Percentiles rank a stretch among this genome's conserved stretches.
These are phyloP conservation scores for Aspergillus jensenii DNA, from an alignment of 2,329 filamentous ascomycete species.

Conservation along the genomic window DNA sequence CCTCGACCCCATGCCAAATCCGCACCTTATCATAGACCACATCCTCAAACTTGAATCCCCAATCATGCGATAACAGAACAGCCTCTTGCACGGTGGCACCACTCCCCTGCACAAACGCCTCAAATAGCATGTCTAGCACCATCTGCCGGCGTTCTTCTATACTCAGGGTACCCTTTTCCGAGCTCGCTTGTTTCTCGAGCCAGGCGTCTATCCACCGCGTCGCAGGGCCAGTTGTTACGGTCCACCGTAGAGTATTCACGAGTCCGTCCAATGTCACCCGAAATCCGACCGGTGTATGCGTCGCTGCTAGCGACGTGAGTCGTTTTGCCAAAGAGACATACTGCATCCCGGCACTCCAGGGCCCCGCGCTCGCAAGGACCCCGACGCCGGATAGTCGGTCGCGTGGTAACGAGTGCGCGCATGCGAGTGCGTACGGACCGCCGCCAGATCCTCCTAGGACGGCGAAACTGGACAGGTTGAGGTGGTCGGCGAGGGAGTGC, in stretches of 20 bases:
- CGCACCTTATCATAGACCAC: constrained; percentile 23
- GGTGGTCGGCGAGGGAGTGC: constrained; percentile 39
- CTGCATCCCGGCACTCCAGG: constrained; percentile 34
- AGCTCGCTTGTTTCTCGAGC: not conserved
- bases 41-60: constrained; percentile 30
- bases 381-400: constrained; percentile 35
- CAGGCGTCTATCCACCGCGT: not conserved
- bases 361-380: constrained; percentile 35
- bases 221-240: not conserved
- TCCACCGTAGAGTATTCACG: not conserved
- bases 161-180: not conserved
- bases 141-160: not conserved
- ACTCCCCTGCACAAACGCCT: constrained; percentile 28
- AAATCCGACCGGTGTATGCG: not conserved
- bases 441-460: constrained; percentile 50
- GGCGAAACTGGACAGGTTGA: constrained; percentile 42
- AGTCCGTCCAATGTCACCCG: not conserved
- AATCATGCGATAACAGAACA: constrained; percentile 26
- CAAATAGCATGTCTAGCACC: constrained; percentile 18
- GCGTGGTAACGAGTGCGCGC: constrained; percentile 39
- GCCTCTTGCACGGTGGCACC: constrained; percentile 26
- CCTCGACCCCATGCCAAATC: constrained; percentile 32
- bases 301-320: not conserved
- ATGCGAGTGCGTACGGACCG: constrained; percentile 50
- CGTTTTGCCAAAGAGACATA: constrained; percentile 26